Conservation (phyloP, 169 alveolate species). For the Sarcocystis neurona region DNA sequence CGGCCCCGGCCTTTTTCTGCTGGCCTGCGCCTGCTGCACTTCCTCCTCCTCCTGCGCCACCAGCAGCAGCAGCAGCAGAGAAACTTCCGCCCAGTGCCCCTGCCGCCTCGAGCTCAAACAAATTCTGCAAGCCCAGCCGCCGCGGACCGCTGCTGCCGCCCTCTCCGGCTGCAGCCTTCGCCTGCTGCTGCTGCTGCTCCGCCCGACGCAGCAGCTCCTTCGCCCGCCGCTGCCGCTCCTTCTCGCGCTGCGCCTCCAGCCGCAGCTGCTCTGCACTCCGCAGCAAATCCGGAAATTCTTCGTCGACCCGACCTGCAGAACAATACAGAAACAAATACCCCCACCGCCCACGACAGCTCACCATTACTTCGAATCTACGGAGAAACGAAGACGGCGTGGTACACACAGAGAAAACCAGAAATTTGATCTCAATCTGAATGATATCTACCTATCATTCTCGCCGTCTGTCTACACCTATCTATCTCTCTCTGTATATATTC, state of each 20-base stretch:
- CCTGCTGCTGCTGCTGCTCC: conserved; percentile 35
- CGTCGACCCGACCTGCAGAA: conserved; percentile 34
- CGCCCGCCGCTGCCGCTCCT: conserved; percentile 33
- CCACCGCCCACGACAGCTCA: too few relatives aligned
- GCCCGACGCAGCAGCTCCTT: conserved; percentile 41
- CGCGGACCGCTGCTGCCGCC: background rate
- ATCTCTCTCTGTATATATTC: too few relatives aligned
- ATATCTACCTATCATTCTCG: too few relatives aligned
- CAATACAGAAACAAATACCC: background rate
- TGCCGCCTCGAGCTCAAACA: conserved; percentile 25
- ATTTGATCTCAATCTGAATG: too few relatives aligned
- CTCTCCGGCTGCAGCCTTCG: background rate
- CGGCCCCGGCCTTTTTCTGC: background rate
- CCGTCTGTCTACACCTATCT: too few relatives aligned
- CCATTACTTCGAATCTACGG: too few relatives aligned
- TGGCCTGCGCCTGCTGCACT: too few relatives aligned
- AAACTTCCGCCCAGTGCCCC: conserved; percentile 15
- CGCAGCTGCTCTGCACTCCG: conserved; percentile 48
- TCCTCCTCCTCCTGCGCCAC: too few relatives aligned
- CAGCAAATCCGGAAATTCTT: conserved; percentile 51
- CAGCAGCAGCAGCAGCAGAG: background rate
- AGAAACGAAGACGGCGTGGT: too few relatives aligned
- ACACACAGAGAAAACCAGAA: too few relatives aligned
- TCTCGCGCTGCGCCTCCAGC: conserved; percentile 40
- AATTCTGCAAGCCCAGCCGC: conserved; percentile 53